Conservation (phyloP, 2,329 filamentous ascomycete species). For the Fusarium verrucosum region DNA sequence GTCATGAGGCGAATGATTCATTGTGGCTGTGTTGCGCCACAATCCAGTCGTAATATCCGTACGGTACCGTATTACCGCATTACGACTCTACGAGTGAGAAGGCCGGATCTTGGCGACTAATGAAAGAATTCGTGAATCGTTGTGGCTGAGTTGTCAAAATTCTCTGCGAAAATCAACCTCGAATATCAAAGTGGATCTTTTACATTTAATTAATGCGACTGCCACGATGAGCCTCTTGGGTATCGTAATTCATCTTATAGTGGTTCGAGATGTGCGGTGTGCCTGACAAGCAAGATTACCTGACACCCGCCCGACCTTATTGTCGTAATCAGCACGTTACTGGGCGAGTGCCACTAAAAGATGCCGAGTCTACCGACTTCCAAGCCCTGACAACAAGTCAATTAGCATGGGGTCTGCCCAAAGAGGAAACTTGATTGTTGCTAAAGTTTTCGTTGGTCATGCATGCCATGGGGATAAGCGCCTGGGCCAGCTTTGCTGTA, state of each 20-base stretch:
- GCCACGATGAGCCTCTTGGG: slow-evolving; percentile 14
- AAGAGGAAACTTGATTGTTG: slow-evolving; percentile 22
- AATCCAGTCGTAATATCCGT: slow-evolving; percentile 3
- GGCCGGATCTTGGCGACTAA: slow-evolving; percentile 15
- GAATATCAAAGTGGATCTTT: slow-evolving; percentile 23
- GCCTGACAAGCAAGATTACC: slow-evolving; percentile 24
- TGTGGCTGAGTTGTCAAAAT: slow-evolving; percentile 28
- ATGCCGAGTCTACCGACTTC: slow-evolving; percentile 38
- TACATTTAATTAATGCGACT: background rate
- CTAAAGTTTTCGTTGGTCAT: slow-evolving; percentile 8
- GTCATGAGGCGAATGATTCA: slow-evolving; percentile 34
- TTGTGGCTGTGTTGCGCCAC: slow-evolving; percentile 24
- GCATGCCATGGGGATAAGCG: slow-evolving; percentile 8
- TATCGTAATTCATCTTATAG: slow-evolving; percentile 1
- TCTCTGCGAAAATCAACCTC: background rate
- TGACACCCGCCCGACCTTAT: slow-evolving; percentile 33
- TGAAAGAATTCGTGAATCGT: slow-evolving; percentile 10
- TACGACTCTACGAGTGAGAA: background rate
- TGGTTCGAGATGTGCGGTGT: slow-evolving; percentile 8
- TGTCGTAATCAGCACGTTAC: slow-evolving; percentile 29
- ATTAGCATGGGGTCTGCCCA: slow-evolving; percentile 3
- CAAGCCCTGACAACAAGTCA: slow-evolving; percentile 17
- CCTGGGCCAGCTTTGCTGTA: background rate
- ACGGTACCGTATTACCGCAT: too few relatives aligned
- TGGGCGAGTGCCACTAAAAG: slow-evolving; percentile 3